Percentiles rank a stretch among this genome's conserved stretches.
Conservation (phyloP, 2,329 filamentous ascomycete species). For the Colletotrichum shisoi region DNA sequence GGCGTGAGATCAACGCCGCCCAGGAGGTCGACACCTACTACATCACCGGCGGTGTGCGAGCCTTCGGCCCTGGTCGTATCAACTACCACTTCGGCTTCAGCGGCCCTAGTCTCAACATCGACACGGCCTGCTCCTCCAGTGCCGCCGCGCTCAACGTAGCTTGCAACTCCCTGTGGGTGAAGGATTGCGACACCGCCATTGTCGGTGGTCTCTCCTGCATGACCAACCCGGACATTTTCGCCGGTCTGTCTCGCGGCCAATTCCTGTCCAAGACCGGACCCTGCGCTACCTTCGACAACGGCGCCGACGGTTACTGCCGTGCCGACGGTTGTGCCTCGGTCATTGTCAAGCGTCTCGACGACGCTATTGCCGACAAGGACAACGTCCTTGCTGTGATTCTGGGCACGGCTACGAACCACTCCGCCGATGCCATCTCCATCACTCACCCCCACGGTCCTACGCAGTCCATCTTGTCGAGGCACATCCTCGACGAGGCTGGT, state of each 20-base stretch:
- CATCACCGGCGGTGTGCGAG: conserved; percentile 60
- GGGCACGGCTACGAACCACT: conserved; percentile 81
- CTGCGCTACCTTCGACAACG: conserved; percentile 83
- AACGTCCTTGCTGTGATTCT: conserved; percentile 78
- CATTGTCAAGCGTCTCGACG: conserved; percentile 80
- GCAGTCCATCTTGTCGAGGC: conserved; percentile 74
- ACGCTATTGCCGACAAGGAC: conserved; percentile 80
- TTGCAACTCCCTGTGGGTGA: conserved; percentile 76
- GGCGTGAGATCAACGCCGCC: conserved; percentile 77
- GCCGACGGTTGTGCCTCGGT: conserved; percentile 78
- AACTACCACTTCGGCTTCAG: conserved; percentile 83
- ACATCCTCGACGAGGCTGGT: conserved; percentile 74
- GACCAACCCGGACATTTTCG: conserved; percentile 82
- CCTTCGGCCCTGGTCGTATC: conserved; percentile 67
- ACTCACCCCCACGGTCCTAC: conserved; percentile 82
- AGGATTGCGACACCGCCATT: conserved; percentile 82
- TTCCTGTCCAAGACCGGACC: conserved; percentile 79
- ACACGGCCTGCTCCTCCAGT: conserved; percentile 80
- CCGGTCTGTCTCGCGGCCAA: conserved; percentile 76
- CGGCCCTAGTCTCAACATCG: conserved; percentile 75
- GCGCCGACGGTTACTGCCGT: conserved; percentile 83
- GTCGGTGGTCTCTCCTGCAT: conserved; percentile 80
- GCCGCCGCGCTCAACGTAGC: conserved; percentile 73
- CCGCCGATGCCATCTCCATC: conserved; percentile 80
- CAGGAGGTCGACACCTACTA: conserved; percentile 70